Evolutionary conservation across 1,139 yeast genomes (phyloP).

Genomic region (Lodderomyces metapsilosis): DNA sequence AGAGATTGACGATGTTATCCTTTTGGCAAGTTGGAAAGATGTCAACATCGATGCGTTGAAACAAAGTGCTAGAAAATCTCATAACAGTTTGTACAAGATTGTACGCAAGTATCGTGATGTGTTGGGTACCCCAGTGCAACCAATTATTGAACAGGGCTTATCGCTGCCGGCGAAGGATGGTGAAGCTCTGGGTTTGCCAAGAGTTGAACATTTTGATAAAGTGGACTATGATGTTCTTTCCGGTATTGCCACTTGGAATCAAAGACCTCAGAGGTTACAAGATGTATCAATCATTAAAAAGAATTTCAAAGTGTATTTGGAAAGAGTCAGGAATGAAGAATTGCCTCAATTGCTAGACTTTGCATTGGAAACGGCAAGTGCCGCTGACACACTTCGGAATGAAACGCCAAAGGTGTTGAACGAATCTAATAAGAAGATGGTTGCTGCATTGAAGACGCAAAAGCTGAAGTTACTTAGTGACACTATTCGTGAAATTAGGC

Average conservation of each 20-base stretch:
- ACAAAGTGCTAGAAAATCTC: conserved; percentile 90
- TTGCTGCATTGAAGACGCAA: conserved; percentile 75
- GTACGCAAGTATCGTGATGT: conserved; percentile 78
- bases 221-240: conserved; percentile 4
- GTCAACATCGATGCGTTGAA: conserved; percentile 90
- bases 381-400: conserved; percentile 60
- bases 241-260: conserved; percentile 44
- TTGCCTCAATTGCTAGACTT: conserved; percentile 47
- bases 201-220: conserved; percentile 16
- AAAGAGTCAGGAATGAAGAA: conserved; percentile 30
- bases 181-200: conserved; percentile 6
- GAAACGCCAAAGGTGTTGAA: conserved; percentile 75
- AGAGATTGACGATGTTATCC: conserved; percentile 78
- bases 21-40: conserved; percentile 96
- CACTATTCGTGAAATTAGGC: conserved; percentile 67
- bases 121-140: conserved; percentile 52
- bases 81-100: conserved; percentile 75
- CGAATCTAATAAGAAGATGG: conserved; percentile 71
- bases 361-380: conserved; percentile 53
- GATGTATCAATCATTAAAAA: conserved; percentile 49
- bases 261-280: conserved; percentile 56
- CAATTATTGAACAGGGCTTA: conserved; percentile 65
- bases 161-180: conserved; percentile 7
- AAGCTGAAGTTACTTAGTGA: conserved; percentile 78
- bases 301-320: conserved; percentile 53